Evolutionary conservation across 768 basidiomycete species (phyloP).

Genomic region (Agrocybe chaxingu): DNA sequence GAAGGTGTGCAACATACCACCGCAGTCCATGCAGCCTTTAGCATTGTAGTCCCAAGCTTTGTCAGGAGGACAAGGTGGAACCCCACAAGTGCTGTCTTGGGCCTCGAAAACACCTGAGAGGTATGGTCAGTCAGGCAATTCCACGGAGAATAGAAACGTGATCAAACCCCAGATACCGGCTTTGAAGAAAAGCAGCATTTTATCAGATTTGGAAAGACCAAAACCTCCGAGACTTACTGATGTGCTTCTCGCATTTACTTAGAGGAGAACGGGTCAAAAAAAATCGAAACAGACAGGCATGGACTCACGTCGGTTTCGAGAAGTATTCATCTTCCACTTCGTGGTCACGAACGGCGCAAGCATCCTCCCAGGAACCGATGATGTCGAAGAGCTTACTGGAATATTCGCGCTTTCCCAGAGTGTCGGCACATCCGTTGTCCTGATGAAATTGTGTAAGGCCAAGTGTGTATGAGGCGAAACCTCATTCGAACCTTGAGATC

Average conservation of each 20-base stretch:
- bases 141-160: no score
- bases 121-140: no score
- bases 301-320: conserved; percentile 7
- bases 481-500: no score
- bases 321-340: conserved; percentile 9
- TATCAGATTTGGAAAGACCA: no score
- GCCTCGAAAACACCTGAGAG: neutral
- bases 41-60: conserved; percentile 1
- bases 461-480: no score
- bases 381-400: conserved; percentile 1
- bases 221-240: no score
- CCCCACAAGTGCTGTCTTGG: conserved; percentile 6
- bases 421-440: no score
- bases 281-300: neutral
- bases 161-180: no score
- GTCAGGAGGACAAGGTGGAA: conserved; percentile 5
- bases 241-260: no score
- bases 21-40: neutral
- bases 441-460: no score
- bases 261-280: no score
- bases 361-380: conserved; percentile 2
- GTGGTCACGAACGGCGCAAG: conserved; percentile 5
- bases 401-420: neutral
- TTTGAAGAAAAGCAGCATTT: no score
- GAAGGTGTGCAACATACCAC: neutral